phyloP scores from a whole-genome alignment of 441 rosid species.

The Populus hybrid region DNA sequence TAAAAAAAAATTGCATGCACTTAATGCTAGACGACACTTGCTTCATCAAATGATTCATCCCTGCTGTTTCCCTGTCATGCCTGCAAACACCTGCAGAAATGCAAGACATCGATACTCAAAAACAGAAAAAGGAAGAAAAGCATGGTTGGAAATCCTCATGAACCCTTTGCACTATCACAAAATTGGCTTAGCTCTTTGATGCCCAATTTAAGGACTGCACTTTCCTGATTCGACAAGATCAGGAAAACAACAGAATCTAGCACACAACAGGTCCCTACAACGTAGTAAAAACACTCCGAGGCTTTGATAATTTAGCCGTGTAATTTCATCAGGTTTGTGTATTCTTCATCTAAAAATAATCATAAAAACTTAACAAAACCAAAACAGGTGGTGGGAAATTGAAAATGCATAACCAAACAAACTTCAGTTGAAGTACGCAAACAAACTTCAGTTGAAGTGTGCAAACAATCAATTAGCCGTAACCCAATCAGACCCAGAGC shows the following conservation, averaged over 20 bases:
- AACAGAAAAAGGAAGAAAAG: background rate
- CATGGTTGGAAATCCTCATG: background rate
- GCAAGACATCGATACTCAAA: slow-evolving; percentile 7
- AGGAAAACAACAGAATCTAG: background rate
- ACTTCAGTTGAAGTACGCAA: background rate
- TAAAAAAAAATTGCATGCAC: too few relatives aligned
- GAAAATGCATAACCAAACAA: background rate
- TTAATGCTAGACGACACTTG: too few relatives aligned
- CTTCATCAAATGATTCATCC: slow-evolving; percentile 15
- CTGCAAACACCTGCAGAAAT: slow-evolving; percentile 70
- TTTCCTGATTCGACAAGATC: background rate
- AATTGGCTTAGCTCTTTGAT: background rate
- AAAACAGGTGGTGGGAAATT: background rate
- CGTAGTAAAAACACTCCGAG: background rate
- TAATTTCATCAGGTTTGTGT: background rate
- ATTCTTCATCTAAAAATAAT: slow-evolving; percentile 1
- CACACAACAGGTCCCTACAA: background rate
- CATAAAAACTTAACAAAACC: background rate
- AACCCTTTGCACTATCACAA: background rate
- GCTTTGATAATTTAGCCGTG: background rate
- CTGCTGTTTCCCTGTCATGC: slow-evolving; percentile 67
- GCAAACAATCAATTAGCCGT: background rate
- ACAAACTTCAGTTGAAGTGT: background rate
- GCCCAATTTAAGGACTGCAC: background rate
- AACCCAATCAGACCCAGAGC: background rate